Percentiles rank a stretch among this genome's conserved stretches.
Evolutionary conservation across 2,329 filamentous ascomycete species (phyloP).

Genomic region (Botrytis porri): DNA sequence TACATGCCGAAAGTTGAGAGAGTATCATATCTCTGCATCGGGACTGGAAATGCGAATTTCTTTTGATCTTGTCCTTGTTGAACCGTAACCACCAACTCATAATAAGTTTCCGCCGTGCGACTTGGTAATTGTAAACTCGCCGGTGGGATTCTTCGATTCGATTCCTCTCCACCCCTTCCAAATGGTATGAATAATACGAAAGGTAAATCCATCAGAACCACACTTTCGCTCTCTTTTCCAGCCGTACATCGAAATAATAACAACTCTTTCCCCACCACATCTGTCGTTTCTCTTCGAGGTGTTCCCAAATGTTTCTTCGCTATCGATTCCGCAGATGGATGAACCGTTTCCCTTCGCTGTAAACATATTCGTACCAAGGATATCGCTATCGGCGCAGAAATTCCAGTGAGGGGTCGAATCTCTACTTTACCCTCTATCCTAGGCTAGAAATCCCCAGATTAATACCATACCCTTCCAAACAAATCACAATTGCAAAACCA

Average conservation of each 20-base stretch:
- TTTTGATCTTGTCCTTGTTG: slow-evolving; percentile 89
- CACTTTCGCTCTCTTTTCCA: slow-evolving; percentile 80
- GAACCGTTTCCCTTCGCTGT: slow-evolving; percentile 91
- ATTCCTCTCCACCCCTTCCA: slow-evolving; percentile 85
- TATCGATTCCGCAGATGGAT: slow-evolving; percentile 90
- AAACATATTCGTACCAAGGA: slow-evolving; percentile 93
- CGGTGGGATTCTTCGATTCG: slow-evolving; percentile 83
- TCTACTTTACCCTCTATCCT: slow-evolving; percentile 98
- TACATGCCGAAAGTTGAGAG: slow-evolving; percentile 99
- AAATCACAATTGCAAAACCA: slow-evolving; percentile 23
- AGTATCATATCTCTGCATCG: slow-evolving; percentile 90
- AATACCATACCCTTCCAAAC: slow-evolving; percentile 21
- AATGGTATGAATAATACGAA: slow-evolving; percentile 98
- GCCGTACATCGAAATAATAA: slow-evolving; percentile 82
- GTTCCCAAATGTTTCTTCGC: slow-evolving; percentile 89
- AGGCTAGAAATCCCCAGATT: slow-evolving; percentile 56
- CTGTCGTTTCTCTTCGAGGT: slow-evolving; percentile 83
- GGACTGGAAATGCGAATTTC: slow-evolving; percentile 88
- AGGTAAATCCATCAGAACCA: slow-evolving; percentile 93
- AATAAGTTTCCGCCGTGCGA: slow-evolving; percentile 93
- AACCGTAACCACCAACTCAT: slow-evolving; percentile 93
- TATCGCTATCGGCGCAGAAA: slow-evolving; percentile 83
- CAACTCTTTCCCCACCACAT: slow-evolving; percentile 94
- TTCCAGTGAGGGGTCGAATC: slow-evolving; percentile 81
- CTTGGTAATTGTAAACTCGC: slow-evolving; percentile 87